These are phyloP conservation scores for Ogataea methanolica DNA, from an alignment of 805 yeast species.

Conservation along the genomic window DNA sequence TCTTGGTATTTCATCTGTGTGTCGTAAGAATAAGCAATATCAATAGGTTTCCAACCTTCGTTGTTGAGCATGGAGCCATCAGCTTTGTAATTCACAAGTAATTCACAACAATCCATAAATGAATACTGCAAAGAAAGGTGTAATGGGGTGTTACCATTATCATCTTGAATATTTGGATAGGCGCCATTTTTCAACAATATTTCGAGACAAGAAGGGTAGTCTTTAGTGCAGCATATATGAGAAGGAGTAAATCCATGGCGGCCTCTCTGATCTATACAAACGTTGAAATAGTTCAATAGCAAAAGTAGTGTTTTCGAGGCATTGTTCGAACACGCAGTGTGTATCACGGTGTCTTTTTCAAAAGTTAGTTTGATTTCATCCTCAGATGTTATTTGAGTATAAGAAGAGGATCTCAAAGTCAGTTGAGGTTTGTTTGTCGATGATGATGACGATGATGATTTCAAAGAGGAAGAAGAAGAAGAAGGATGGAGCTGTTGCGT, in stretches of 20 bases:
- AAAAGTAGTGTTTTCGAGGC: conserved; percentile 65
- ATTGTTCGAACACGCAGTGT: conserved; percentile 54
- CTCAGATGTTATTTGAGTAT: conserved; percentile 28
- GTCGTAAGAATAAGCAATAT: conserved; percentile 52
- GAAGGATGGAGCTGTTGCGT: neutral
- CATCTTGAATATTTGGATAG: conserved; percentile 66
- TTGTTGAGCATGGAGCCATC: conserved; percentile 46
- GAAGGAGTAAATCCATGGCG: conserved; percentile 54
- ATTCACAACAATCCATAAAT: conserved; percentile 48
- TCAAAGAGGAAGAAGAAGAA: neutral
- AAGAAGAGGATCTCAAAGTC: conserved; percentile 6
- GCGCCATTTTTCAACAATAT: conserved; percentile 72
- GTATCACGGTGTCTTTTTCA: conserved; percentile 61
- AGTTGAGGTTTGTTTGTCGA: neutral
- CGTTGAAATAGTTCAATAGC: conserved; percentile 57
- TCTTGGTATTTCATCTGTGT: conserved; percentile 39
- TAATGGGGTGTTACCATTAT: conserved; percentile 74
- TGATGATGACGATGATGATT: conserved; percentile 9
- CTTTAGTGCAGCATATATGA: conserved; percentile 61
- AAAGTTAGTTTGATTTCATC: conserved; percentile 42
- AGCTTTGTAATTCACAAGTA: conserved; percentile 47
- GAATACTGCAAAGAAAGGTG: conserved; percentile 80
- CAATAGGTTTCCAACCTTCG: conserved; percentile 63
- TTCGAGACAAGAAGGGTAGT: conserved; percentile 59
- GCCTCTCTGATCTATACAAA: conserved; percentile 43